These are phyloP conservation scores for Fraxinus platypoda DNA, from an alignment of 305 asterid genomes.

Conservation along the genomic window DNA sequence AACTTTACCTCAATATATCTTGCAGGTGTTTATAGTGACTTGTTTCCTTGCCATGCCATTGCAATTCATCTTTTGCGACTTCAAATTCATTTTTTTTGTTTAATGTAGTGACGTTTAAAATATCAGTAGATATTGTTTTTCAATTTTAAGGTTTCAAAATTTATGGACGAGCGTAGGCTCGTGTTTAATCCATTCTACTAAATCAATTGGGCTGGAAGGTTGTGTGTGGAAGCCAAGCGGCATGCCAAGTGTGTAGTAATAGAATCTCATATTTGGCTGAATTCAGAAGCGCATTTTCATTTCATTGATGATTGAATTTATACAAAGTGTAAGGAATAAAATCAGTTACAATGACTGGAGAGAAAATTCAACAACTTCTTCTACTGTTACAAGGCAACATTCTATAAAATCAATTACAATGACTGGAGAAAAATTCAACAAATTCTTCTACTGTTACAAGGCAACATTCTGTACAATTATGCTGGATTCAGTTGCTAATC, in stretches of 20 bases:
- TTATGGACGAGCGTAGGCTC: neutral
- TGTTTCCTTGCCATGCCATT: conserved; percentile 19
- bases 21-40: conserved; percentile 33
- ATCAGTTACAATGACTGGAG: no score
- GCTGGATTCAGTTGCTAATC: no score
- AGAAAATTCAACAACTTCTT: no score
- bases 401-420: no score
- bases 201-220: neutral
- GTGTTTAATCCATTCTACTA: neutral
- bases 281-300: no score
- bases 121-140: neutral
- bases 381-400: no score
- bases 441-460: no score
- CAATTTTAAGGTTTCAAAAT: neutral
- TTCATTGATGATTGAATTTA: no score
- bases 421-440: no score
- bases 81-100: conserved; percentile 16
- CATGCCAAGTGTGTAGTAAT: neutral
- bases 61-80: conserved; percentile 11
- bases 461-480: no score
- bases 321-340: no score
- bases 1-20: conserved; percentile 22
- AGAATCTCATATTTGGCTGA: no score
- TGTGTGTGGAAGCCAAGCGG: neutral
- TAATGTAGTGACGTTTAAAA: conserved; percentile 23